Evolutionary conservation across 2,329 filamentous ascomycete species (phyloP).

Genomic region (Orbilia oligospora): DNA sequence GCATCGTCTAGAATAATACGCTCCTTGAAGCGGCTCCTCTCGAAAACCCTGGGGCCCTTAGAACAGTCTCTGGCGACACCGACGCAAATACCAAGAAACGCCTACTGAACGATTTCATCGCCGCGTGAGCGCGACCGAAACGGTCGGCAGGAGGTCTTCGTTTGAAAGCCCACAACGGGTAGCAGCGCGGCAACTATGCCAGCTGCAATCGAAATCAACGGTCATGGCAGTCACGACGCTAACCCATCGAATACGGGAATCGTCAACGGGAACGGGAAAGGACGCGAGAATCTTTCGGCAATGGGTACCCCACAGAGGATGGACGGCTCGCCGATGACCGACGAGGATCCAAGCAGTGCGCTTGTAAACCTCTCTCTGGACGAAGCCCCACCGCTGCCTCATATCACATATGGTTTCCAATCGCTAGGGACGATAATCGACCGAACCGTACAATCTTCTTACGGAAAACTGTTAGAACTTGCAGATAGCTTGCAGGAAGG

Average conservation of each 20-base stretch:
- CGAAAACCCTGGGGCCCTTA: background rate
- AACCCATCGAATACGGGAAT: slow-evolving; percentile 54
- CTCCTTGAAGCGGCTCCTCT: slow-evolving; percentile 2
- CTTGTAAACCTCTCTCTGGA: slow-evolving; percentile 40
- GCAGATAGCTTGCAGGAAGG: slow-evolving; percentile 61
- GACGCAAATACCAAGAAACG: slow-evolving; percentile 1
- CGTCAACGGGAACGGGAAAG: slow-evolving; percentile 56
- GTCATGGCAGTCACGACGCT: slow-evolving; percentile 58
- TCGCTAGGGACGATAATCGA: slow-evolving; percentile 81
- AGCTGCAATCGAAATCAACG: slow-evolving; percentile 61
- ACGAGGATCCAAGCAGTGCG: slow-evolving; percentile 40
- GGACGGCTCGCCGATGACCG: slow-evolving; percentile 57
- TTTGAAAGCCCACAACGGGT: slow-evolving; percentile 50
- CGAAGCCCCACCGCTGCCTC: slow-evolving; percentile 66
- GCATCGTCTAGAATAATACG: background rate
- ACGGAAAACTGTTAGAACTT: slow-evolving; percentile 79
- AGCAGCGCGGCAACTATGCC: slow-evolving; percentile 60
- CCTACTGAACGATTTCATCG: slow-evolving; percentile 31
- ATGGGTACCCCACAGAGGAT: slow-evolving; percentile 50
- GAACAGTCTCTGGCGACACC: slow-evolving; percentile 13
- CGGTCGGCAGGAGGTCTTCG: slow-evolving; percentile 53
- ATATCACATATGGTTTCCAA: slow-evolving; percentile 83
- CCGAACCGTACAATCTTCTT: slow-evolving; percentile 85
- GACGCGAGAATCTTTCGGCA: slow-evolving; percentile 49
- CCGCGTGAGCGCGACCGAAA: slow-evolving; percentile 61